Evolutionary conservation across 1,139 yeast genomes (phyloP).

Genomic region (Starmera stellimalicola): DNA sequence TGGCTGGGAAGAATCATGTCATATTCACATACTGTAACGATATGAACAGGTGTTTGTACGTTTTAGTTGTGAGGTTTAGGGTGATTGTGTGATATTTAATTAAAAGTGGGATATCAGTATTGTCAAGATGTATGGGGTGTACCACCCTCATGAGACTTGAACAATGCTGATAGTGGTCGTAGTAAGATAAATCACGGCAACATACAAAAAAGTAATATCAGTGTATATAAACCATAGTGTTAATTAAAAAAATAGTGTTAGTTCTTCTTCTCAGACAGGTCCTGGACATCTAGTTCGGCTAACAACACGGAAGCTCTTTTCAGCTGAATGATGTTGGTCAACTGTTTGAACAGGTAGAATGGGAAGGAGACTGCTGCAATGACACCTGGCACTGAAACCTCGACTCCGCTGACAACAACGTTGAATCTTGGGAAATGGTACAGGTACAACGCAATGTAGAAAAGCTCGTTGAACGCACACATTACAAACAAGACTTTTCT

Average conservation of each 20-base stretch:
- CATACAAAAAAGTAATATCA: too few species aligned
- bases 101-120: too few species aligned
- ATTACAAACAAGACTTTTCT: slow-evolving; percentile 75
- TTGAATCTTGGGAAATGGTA: slow-evolving; percentile 38
- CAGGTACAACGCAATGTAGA: slow-evolving; percentile 83
- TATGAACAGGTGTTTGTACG: too few species aligned
- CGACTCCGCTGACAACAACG: slow-evolving; percentile 28
- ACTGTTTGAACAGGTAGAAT: slow-evolving; percentile 84
- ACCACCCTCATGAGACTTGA: too few species aligned
- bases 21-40: too few species aligned
- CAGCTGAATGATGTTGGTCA: slow-evolving; percentile 84
- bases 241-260: not conserved
- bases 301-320: slow-evolving; percentile 73
- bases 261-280: slow-evolving; percentile 12
- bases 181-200: too few species aligned
- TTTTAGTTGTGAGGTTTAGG: too few species aligned
- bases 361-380: slow-evolving; percentile 65
- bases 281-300: slow-evolving; percentile 74
- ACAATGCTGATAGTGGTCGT: too few species aligned
- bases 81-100: too few species aligned
- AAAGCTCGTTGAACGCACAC: slow-evolving; percentile 88
- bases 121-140: too few species aligned
- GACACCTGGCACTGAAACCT: slow-evolving; percentile 55
- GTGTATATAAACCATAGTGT: too few species aligned
- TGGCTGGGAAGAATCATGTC: too few species aligned